Percentiles rank a stretch among this genome's conserved stretches.
Evolutionary conservation across 2,329 filamentous ascomycete species (phyloP).

Genomic region (Botrytis medusae): DNA sequence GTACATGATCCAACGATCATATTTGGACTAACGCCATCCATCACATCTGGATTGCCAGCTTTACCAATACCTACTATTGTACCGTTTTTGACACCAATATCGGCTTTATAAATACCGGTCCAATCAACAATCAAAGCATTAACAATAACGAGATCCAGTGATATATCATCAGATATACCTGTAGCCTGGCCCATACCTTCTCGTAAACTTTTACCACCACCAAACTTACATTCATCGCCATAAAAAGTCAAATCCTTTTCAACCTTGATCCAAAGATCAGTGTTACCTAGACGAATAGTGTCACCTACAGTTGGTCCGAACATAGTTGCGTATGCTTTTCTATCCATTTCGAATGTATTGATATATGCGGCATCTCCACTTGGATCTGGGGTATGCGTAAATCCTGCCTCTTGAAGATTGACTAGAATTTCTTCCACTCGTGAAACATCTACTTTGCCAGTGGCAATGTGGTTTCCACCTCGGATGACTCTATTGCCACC

Average conservation of each 20-base stretch:
- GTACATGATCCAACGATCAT: constrained; percentile 87
- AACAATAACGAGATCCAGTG: constrained; percentile 80
- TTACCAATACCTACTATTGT: constrained; percentile 88
- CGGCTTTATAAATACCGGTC: constrained; percentile 92
- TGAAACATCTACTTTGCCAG: constrained; percentile 65
- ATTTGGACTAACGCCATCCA: constrained; percentile 77
- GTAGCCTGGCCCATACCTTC: constrained; percentile 96
- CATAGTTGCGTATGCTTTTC: constrained; percentile 79
- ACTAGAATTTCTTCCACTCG: constrained; percentile 65
- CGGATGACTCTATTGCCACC: constrained; percentile 75
- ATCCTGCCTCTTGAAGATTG: constrained; percentile 69
- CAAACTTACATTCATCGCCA: constrained; percentile 94
- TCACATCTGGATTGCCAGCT: constrained; percentile 94
- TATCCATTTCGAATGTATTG: constrained; percentile 68
- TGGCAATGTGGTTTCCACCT: constrained; percentile 79
- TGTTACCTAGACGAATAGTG: constrained; percentile 75
- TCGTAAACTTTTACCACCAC: constrained; percentile 87
- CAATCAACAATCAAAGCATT: constrained; percentile 91
- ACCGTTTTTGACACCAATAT: constrained; percentile 89
- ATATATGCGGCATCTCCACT: constrained; percentile 52
- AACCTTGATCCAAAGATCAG: constrained; percentile 86
- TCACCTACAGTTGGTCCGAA: constrained; percentile 93
- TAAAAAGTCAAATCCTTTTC: constrained; percentile 83
- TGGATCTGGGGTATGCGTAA: constrained; percentile 73
- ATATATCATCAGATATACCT: constrained; percentile 68